Evolutionary conservation across 2,329 filamentous ascomycete genomes (phyloP).

Genomic region (Sclerotiophoma versabilis): DNA sequence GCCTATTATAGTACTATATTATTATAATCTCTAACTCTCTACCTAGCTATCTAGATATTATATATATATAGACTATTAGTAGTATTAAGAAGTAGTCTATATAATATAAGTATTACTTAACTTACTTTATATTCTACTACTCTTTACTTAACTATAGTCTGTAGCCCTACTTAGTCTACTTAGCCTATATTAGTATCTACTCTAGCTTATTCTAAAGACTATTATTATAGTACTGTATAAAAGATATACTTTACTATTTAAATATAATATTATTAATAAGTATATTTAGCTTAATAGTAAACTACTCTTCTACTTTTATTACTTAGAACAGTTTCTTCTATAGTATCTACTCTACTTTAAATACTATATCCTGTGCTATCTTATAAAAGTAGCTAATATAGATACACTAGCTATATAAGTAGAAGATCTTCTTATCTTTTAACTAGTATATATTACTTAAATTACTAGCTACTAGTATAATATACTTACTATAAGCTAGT

Average conservation of each 20-base stretch:
- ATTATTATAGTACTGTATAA: neutral
- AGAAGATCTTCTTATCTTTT: neutral
- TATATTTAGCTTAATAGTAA: neutral
- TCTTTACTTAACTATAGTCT: neutral
- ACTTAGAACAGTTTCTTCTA: neutral
- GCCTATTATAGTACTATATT: conserved; percentile 13
- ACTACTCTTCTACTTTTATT: neutral
- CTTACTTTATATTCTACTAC: neutral
- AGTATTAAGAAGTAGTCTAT: neutral
- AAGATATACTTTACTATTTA: neutral
- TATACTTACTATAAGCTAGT: too few species aligned
- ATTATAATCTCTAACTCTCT: neutral
- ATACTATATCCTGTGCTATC: too few species aligned
- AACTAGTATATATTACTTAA: neutral
- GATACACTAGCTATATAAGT: neutral
- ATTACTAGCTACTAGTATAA: neutral
- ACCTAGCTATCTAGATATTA: neutral
- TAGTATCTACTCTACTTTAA: too few species aligned
- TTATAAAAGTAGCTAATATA: neutral
- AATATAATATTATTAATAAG: neutral
- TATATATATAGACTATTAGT: neutral
- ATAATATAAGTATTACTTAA: neutral
- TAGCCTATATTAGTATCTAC: neutral
- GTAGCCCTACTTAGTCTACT: neutral
- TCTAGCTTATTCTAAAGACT: neutral